Conservation (phyloP, 1,284 basidiomycete genomes). For the Rhodotorula sp. region DNA sequence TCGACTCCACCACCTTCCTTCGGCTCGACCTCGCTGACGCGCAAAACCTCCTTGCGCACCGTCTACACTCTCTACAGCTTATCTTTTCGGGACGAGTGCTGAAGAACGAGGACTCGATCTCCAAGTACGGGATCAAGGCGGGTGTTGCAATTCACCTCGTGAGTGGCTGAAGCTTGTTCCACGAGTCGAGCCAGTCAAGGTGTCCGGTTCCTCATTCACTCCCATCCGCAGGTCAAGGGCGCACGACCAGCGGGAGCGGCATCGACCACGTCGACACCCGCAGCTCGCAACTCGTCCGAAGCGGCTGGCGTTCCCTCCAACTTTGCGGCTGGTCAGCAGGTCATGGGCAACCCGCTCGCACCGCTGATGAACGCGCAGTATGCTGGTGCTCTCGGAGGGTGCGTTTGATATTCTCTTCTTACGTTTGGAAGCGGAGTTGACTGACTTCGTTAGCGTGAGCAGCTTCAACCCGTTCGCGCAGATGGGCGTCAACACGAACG, state of each 20-base stretch:
- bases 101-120: constrained; percentile 44
- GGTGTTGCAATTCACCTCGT: constrained; percentile 42
- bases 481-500: constrained; percentile 74
- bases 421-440: background rate
- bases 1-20: background rate
- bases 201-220: background rate
- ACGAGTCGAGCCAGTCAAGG: too few species aligned
- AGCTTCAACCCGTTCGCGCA: constrained; percentile 84
- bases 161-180: background rate
- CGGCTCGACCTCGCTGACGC: background rate
- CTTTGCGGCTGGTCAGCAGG: constrained; percentile 47
- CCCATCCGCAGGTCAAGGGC: constrained; percentile 32
- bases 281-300: constrained; percentile 52
- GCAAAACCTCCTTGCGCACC: too few species aligned
- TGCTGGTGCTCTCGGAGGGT: constrained; percentile 39
- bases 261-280: background rate
- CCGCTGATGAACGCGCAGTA: constrained; percentile 47
- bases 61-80: constrained; percentile 16
- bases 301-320: constrained; percentile 69
- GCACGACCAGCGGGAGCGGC: constrained; percentile 15
- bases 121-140: constrained; percentile 44
- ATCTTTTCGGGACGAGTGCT: constrained; percentile 46
- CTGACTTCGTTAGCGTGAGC: constrained; percentile 42
- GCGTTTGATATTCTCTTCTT: constrained; percentile 3
- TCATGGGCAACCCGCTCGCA: constrained; percentile 48